A percentile compares a stretch with the other conserved stretches of the same genome.
These are phyloP conservation scores for Rossbeevera mucosa DNA, from an alignment of 768 basidiomycete genomes.

Conservation along the genomic window DNA sequence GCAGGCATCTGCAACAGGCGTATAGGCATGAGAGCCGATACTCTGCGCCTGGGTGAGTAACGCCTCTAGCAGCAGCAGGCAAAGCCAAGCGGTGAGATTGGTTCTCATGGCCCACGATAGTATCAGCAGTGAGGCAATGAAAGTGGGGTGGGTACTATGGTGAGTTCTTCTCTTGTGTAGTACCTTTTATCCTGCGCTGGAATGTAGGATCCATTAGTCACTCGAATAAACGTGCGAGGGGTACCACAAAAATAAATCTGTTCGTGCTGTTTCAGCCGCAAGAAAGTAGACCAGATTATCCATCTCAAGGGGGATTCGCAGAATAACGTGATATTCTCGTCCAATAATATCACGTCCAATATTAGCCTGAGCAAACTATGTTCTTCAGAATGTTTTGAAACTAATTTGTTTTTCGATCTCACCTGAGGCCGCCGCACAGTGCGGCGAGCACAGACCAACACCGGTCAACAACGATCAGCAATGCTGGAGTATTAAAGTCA, in stretches of 20 bases:
- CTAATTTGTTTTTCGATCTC: no score
- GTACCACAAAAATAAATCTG: not conserved
- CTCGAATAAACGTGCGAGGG: not conserved
- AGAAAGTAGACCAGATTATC: no score
- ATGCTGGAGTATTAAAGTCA: no score
- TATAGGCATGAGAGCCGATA: slow-evolving; percentile 24
- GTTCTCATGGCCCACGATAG: not conserved
- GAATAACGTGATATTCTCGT: no score
- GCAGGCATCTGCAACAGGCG: slow-evolving; percentile 19
- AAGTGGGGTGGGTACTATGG: not conserved
- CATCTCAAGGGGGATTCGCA: no score
- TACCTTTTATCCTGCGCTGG: not conserved
- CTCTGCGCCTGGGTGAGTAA: slow-evolving; percentile 18
- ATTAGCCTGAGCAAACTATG: no score
- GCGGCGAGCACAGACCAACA: no score
- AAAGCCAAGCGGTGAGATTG: slow-evolving; percentile 9
- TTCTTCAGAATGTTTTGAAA: no score
- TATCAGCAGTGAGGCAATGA: not conserved
- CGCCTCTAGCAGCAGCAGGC: not conserved
- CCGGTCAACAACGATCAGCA: no score
- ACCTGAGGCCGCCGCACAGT: no score
- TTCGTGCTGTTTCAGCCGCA: no score
- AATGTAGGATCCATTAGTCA: not conserved
- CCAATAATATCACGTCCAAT: no score
- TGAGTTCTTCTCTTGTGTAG: not conserved